Evolutionary conservation across 2,329 filamentous ascomycete species (phyloP).

Genomic region (Aspergillus aculeatus): DNA sequence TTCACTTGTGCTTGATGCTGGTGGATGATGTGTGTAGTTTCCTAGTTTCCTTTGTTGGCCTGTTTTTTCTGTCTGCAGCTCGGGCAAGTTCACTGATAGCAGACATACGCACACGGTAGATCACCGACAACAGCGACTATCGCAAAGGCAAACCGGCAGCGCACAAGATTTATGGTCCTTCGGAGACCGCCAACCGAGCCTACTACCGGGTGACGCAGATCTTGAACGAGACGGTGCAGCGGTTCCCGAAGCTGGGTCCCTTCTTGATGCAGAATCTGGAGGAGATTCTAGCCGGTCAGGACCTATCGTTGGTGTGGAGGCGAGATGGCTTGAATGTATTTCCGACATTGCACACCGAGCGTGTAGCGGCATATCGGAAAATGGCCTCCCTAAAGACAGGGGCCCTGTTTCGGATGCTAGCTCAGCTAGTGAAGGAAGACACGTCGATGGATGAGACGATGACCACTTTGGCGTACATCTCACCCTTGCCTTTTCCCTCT

Average conservation of each 20-base stretch:
- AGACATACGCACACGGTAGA: conserved; percentile 4
- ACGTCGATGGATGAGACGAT: conserved; percentile 18
- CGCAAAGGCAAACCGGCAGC: conserved; percentile 23
- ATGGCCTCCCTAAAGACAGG: conserved; percentile 24
- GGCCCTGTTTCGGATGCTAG: conserved; percentile 22
- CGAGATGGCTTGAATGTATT: conserved; percentile 19
- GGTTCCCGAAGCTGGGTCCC: conserved; percentile 16
- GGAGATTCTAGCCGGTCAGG: conserved; percentile 24
- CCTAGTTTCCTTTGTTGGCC: not conserved
- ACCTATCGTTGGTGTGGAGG: conserved; percentile 24
- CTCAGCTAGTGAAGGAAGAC: conserved; percentile 19
- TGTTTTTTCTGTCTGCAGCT: not conserved
- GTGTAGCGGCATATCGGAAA: conserved; percentile 15
- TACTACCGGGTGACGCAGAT: conserved; percentile 24
- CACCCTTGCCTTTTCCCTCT: not conserved
- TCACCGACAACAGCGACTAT: conserved; percentile 22
- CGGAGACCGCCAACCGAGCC: conserved; percentile 24
- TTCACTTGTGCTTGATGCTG: conserved; percentile 26
- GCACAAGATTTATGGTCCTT: conserved; percentile 21
- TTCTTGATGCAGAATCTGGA: conserved; percentile 23
- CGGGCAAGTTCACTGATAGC: not conserved
- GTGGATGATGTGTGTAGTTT: conserved; percentile 22
- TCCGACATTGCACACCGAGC: conserved; percentile 9
- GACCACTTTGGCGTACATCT: conserved; percentile 19
- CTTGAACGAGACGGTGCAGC: conserved; percentile 14